phyloP scores from a whole-genome alignment of 352 stramenopile genomes.

The Elongisporangium undulatum region DNA sequence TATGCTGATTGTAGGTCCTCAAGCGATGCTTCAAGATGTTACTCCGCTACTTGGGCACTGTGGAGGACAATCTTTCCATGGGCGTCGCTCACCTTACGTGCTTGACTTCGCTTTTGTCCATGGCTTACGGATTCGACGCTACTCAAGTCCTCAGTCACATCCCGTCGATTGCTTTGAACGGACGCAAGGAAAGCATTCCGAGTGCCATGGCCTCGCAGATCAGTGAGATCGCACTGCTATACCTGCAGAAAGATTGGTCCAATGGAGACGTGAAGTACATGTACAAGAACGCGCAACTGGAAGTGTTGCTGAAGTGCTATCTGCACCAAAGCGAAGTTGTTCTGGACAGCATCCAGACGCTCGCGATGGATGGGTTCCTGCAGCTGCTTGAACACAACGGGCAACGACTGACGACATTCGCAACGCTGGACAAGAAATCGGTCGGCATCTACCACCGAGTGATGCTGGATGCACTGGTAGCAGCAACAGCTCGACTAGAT shows the following conservation, averaged over 20 bases:
- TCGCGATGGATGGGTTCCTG: slow-evolving; percentile 38
- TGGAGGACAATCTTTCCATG: slow-evolving; percentile 14
- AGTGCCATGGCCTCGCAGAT: slow-evolving; percentile 26
- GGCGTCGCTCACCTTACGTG: slow-evolving; percentile 20
- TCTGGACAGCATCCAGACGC: slow-evolving; percentile 42
- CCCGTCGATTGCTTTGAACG: slow-evolving; percentile 12
- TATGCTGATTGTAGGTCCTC: slow-evolving; percentile 9
- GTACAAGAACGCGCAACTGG: slow-evolving; percentile 34
- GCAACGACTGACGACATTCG: slow-evolving; percentile 11
- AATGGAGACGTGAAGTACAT: slow-evolving; percentile 28
- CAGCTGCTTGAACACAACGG: slow-evolving; percentile 30
- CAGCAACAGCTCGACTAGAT: slow-evolving; percentile 31
- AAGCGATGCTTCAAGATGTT: slow-evolving; percentile 21
- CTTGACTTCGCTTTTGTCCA: slow-evolving; percentile 16
- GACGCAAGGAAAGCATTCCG: slow-evolving; percentile 2
- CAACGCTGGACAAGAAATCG: slow-evolving; percentile 55
- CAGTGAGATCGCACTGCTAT: slow-evolving; percentile 25
- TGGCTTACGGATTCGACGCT: slow-evolving; percentile 18
- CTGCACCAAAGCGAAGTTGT: slow-evolving; percentile 29
- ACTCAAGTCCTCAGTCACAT: slow-evolving; percentile 9
- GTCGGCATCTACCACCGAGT: slow-evolving; percentile 37
- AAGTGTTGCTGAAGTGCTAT: slow-evolving; percentile 30
- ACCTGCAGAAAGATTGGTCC: slow-evolving; percentile 44
- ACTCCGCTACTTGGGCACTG: slow-evolving; percentile 15
- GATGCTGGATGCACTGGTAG: slow-evolving; percentile 42